Evolutionary conservation across 768 basidiomycete species (phyloP), one percentile per base, ranked within the genome.

Genomic region (Pholiota molesta): DNA sequence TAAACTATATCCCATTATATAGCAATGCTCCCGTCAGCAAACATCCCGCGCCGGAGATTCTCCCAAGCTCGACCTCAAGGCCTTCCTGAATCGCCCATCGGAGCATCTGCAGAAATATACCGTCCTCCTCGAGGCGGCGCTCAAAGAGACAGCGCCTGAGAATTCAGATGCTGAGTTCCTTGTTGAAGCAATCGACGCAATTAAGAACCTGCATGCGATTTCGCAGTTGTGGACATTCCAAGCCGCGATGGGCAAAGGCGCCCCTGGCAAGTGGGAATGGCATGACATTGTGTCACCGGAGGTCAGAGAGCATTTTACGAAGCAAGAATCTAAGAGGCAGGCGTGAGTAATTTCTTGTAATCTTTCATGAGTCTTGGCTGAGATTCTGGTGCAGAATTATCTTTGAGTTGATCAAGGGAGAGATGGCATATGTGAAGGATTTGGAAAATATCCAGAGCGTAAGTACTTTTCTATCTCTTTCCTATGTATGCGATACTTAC

Each of bases 401-500:
- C 52, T 98, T 97, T 69, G 95, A 98, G 76, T 77, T 97, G 60
- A 97, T 98, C 74, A 92, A 97, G 72, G 91, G 91, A 62, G 95
- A 98, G 76, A 98, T 98, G 95, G 86, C 87, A 26, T 97, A 97
- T 72, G 95, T 97, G n/a, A 91, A 88, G 63, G 96, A 97, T 78
- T 76, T 98, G 54, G 92, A 95, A 73, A 93, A 89, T 57, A 90
- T 97, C 55, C 90, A 93, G 61, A 81, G 78, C 55, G 94, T 95
- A 66, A 29, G 86, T 74, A n/a, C 8, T 17, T 62, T 37, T 52
- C 26, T 19, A 23, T 33, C 51, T 33, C 29, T 28, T 52, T 16
- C 5, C 9, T 59, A 10, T 21, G 11, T 17, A 6, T 57, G 9
- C 56, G n/a, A 39, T n/a, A 14, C 2, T 47, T 23, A 17, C 35